A percentile compares a stretch with the other conserved stretches of the same genome.
Evolutionary conservation across 1,284 basidiomycete species (phyloP).

Genomic region (Limonomyces culmigenus): DNA sequence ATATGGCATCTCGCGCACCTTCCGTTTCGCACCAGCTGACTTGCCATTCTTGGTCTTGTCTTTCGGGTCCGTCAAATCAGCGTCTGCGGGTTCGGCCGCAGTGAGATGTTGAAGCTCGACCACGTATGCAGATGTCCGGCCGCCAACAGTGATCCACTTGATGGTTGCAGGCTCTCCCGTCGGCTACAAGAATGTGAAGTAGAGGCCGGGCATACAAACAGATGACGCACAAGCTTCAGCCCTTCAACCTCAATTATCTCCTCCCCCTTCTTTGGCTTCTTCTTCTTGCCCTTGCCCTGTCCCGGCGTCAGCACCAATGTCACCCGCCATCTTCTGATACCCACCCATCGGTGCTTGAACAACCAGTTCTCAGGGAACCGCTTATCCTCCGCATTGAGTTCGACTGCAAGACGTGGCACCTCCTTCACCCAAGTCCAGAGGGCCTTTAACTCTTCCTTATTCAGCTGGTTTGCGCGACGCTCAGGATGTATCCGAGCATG

Average conservation of each 20-base stretch:
- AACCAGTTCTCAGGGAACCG: constrained; percentile 62
- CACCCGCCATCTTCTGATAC: too few relatives aligned
- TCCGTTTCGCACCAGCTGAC: background rate
- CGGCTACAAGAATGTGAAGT: constrained; percentile 24
- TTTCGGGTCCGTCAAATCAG: constrained; percentile 1
- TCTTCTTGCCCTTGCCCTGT: constrained; percentile 61
- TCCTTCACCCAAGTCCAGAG: constrained; percentile 40
- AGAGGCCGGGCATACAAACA: background rate
- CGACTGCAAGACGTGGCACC: constrained; percentile 50
- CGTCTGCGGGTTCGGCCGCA: background rate
- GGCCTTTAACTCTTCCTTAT: constrained; percentile 27
- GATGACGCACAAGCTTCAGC: constrained; percentile 31
- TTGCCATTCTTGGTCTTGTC: background rate
- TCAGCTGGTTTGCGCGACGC: constrained; percentile 44
- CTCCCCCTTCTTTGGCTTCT: constrained; percentile 18
- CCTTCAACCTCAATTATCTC: background rate
- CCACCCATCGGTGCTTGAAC: constrained; percentile 56
- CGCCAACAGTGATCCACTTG: constrained; percentile 66
- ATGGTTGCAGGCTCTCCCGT: constrained; percentile 58
- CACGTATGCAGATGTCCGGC: constrained; percentile 66
- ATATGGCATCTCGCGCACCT: background rate
- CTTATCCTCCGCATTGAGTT: constrained; percentile 54
- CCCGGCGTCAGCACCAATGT: constrained; percentile 2
- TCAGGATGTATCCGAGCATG: constrained; percentile 67
- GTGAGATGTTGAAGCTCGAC: constrained; percentile 40